Percentiles rank a stretch among this genome's conserved stretches.
Conservation (phyloP, 2,329 filamentous ascomycete genomes). For the Aspergillus glaucus region DNA sequence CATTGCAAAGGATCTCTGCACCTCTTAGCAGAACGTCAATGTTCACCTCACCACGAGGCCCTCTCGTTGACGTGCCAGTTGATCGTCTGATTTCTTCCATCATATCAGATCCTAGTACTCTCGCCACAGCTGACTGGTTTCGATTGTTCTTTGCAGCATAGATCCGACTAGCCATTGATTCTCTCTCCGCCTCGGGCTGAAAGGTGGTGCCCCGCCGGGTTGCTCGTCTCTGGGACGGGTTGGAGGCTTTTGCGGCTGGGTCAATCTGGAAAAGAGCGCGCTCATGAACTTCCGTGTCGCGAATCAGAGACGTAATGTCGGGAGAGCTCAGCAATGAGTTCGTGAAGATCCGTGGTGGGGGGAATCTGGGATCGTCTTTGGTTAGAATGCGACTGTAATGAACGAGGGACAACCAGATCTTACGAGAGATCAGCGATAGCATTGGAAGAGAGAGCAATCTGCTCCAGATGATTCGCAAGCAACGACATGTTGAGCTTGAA, state of each 20-base stretch:
- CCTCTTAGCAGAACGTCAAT: slow-evolving; percentile 78
- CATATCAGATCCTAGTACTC: slow-evolving; percentile 79
- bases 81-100: slow-evolving; percentile 69
- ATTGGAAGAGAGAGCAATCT: slow-evolving; percentile 68
- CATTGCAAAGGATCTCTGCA: slow-evolving; percentile 81
- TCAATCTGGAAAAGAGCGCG: slow-evolving; percentile 91
- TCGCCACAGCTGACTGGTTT: slow-evolving; percentile 76
- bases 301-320: slow-evolving; percentile 90
- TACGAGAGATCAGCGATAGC: slow-evolving; percentile 71
- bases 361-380: slow-evolving; percentile 56
- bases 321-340: slow-evolving; percentile 82
- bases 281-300: slow-evolving; percentile 91
- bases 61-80: slow-evolving; percentile 48
- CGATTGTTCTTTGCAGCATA: slow-evolving; percentile 52
- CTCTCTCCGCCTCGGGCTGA: slow-evolving; percentile 31
- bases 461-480: slow-evolving; percentile 65
- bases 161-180: slow-evolving; percentile 42
- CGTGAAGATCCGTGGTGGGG: slow-evolving; percentile 87
- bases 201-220: slow-evolving; percentile 46
- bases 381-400: not conserved
- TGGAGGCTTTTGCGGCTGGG: slow-evolving; percentile 50
- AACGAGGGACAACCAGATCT: slow-evolving; percentile 18
- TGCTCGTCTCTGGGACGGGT: slow-evolving; percentile 42
- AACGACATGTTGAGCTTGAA: slow-evolving; percentile 52
- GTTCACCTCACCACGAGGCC: slow-evolving; percentile 64